A percentile compares a stretch with the other conserved stretches of the same genome.
These are phyloP conservation scores for Diatrype stigma DNA, from an alignment of 2,329 filamentous ascomycete species.

Conservation along the genomic window DNA sequence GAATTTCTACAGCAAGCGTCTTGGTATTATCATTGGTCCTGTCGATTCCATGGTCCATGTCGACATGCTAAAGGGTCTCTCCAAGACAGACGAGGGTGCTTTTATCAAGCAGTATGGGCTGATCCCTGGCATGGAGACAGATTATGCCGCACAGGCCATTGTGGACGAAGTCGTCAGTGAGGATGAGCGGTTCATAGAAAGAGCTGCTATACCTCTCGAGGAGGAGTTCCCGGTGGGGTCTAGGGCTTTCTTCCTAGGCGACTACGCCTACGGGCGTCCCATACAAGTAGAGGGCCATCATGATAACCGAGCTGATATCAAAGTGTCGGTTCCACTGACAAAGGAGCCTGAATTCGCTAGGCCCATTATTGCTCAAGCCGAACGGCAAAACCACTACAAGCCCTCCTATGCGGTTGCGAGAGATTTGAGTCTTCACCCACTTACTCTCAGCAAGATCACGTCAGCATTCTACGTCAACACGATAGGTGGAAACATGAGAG, in stretches of 20 bases:
- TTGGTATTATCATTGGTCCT: conserved; percentile 80
- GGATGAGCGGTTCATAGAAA: conserved; percentile 90
- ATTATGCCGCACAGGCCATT: conserved; percentile 86
- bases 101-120: conserved; percentile 89
- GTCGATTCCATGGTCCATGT: conserved; percentile 90
- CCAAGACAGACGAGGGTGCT: conserved; percentile 86
- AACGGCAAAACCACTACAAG: conserved; percentile 69
- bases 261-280: conserved; percentile 87
- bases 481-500: conserved; percentile 67
- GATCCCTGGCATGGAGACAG: conserved; percentile 78
- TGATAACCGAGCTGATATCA: conserved; percentile 71
- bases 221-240: conserved; percentile 85
- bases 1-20: conserved; percentile 80
- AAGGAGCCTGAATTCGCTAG: conserved; percentile 80
- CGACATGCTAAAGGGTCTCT: conserved; percentile 86
- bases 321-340: conserved; percentile 66
- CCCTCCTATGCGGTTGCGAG: conserved; percentile 88
- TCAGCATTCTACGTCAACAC: conserved; percentile 82
- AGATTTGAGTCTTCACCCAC: conserved; percentile 73
- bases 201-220: conserved; percentile 78
- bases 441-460: conserved; percentile 92
- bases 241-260: conserved; percentile 87
- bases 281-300: conserved; percentile 75
- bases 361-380: conserved; percentile 65
- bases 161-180: conserved; percentile 88